Conservation (phyloP, 2,329 filamentous ascomycete genomes). For the Calonectria pseudoturangicola region DNA sequence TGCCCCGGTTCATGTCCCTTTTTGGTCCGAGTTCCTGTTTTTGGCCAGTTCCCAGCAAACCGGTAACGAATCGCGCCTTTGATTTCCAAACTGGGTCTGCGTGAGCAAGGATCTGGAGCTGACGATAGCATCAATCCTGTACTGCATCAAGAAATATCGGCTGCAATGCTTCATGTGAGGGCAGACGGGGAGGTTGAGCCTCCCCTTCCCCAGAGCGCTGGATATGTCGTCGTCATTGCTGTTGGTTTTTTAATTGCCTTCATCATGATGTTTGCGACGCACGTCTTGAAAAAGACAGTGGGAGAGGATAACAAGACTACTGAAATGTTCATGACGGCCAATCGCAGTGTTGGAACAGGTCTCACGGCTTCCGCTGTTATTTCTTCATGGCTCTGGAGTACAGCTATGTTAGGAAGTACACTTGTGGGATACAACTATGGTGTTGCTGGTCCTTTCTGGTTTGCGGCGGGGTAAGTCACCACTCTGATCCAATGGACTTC, state of each 20-base stretch:
- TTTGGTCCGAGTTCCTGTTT: neutral
- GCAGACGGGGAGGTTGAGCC: conserved; percentile 47
- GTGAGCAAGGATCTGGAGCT: neutral
- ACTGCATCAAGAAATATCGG: neutral
- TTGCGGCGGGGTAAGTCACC: conserved; percentile 67
- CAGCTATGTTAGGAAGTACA: conserved; percentile 69
- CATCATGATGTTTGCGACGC: conserved; percentile 68
- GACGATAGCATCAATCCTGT: no score
- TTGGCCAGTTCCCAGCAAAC: conserved; percentile 12
- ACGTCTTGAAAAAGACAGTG: conserved; percentile 67
- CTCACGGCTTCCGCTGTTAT: conserved; percentile 72
- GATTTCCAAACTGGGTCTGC: neutral
- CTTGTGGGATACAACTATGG: conserved; percentile 73
- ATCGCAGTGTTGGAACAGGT: conserved; percentile 69
- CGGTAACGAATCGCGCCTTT: conserved; percentile 4
- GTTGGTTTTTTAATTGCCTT: conserved; percentile 60
- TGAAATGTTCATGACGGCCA: conserved; percentile 75
- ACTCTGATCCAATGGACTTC: neutral
- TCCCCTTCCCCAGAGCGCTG: conserved; percentile 55
- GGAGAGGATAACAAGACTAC: conserved; percentile 72
- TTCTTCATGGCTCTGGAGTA: conserved; percentile 74
- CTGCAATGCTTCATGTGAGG: conserved; percentile 1
- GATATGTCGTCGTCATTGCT: conserved; percentile 59
- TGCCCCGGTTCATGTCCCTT: conserved; percentile 16
- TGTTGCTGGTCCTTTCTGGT: conserved; percentile 74